Evolutionary conservation across 345 rosid species (phyloP), one percentile per base, ranked within the genome.

Genomic region (Sonneratia caseolaris): DNA sequence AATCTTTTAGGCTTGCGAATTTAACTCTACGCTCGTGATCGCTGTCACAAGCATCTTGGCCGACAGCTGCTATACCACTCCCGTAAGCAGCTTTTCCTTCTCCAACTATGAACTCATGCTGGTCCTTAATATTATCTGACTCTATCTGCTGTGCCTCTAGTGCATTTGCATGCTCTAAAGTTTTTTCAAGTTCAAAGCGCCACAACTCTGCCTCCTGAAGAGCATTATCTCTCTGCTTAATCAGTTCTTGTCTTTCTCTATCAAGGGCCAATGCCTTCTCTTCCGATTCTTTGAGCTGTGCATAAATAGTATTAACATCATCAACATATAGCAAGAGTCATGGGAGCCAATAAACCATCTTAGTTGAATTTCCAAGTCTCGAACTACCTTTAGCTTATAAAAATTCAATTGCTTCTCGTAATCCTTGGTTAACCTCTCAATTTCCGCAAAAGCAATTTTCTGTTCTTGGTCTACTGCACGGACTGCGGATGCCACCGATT

Each of bases 171-270:
- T 82, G 94, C 72, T 96, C 98, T 82, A 92, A 84, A 71, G 96
- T 96, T 86, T 96, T 92, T 66, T 80, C 96, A 79, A 96, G 93
- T 87, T 91, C 96, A 69, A 88, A 82, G 73, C 97, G 95, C 97
- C 96, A 96, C 79, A 96, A 70, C 77, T 92, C 90, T 71, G 96
- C 96, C 75, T 92, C 98, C 76, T 86, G 86, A 75, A 86, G 27
- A 37, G 96, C 91, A 71, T 91, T 79, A 71, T 89, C 95, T 81
- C 91, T 86, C 80, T 92, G 94, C 84, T 79, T 89, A 22, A 89
- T 75, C 71, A 88, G 68, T 47, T 86, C 88, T 12, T 90, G 89
- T 81, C 83, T 92, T 82, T 96, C 98, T 78, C 76, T 88, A 73
- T 76, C 83, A 65, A 92, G 75, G 75, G 76, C 66, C 27, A 65